These are phyloP conservation scores for Scopulariopsis brevicaulis DNA, from an alignment of 2,329 filamentous ascomycete genomes.

Conservation along the genomic window DNA sequence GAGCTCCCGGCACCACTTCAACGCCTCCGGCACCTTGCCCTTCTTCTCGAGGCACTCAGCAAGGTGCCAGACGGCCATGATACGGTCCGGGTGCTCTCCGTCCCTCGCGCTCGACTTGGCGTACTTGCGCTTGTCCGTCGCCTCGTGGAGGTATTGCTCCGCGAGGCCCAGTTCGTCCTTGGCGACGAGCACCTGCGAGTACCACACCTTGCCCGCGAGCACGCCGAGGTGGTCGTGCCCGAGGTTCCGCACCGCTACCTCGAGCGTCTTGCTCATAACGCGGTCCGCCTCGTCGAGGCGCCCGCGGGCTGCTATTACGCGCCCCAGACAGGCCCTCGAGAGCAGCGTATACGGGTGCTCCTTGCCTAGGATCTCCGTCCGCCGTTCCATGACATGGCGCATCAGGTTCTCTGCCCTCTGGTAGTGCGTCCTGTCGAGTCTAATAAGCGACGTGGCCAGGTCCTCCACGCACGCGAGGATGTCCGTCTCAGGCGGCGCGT, in stretches of 20 bases:
- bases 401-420: background rate
- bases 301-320: background rate
- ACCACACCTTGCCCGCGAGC: background rate
- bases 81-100: background rate
- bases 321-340: slow-evolving; percentile 1
- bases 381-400: slow-evolving; percentile 6
- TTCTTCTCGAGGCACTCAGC: background rate
- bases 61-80: background rate
- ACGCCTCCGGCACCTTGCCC: background rate
- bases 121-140: background rate
- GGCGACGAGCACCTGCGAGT: background rate
- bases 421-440: background rate
- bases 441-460: background rate
- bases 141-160: background rate
- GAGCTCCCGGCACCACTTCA: background rate
- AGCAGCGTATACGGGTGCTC: slow-evolving; percentile 8
- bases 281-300: background rate
- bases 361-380: slow-evolving; percentile 5
- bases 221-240: background rate
- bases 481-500: background rate
- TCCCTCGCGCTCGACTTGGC: background rate
- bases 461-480: background rate
- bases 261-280: background rate
- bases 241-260: background rate
- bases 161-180: background rate